Percentiles rank a stretch among this genome's conserved stretches.
Evolutionary conservation across 148 eudicot genomes (phyloP).

Genomic region (Rhododendron vialii): DNA sequence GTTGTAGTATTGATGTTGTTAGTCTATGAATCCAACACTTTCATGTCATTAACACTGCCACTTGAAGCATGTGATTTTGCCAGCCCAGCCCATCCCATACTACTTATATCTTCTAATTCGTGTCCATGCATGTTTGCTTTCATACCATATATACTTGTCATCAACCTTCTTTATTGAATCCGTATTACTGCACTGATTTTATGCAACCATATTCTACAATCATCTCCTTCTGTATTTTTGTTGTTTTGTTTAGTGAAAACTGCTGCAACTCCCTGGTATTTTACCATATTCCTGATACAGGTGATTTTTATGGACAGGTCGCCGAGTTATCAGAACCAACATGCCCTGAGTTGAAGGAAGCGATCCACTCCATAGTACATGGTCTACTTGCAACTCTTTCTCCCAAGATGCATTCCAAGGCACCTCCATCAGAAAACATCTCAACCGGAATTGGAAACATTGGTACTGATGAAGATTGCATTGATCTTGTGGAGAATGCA

Average conservation of each 20-base stretch:
- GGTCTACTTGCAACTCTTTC: conserved; percentile 97
- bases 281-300: neutral
- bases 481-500: conserved; percentile 81
- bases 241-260: neutral
- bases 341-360: conserved; percentile 70
- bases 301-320: conserved; percentile 42
- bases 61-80: neutral
- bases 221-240: neutral
- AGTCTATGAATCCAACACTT: neutral
- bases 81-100: neutral
- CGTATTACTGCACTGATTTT: neutral
- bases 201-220: neutral
- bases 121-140: neutral
- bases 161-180: neutral
- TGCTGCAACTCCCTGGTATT: neutral
- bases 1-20: neutral
- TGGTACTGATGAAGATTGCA: conserved; percentile 52
- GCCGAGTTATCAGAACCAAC: conserved; percentile 96
- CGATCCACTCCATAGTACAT: conserved; percentile 78
- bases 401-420: conserved; percentile 90
- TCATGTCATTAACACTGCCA: neutral
- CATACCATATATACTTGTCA: neutral
- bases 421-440: conserved; percentile 55
- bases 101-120: neutral
- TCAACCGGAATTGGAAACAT: conserved; percentile 47